Conservation (phyloP, 1,284 basidiomycete genomes). For the Ceratobasidium sp. region DNA sequence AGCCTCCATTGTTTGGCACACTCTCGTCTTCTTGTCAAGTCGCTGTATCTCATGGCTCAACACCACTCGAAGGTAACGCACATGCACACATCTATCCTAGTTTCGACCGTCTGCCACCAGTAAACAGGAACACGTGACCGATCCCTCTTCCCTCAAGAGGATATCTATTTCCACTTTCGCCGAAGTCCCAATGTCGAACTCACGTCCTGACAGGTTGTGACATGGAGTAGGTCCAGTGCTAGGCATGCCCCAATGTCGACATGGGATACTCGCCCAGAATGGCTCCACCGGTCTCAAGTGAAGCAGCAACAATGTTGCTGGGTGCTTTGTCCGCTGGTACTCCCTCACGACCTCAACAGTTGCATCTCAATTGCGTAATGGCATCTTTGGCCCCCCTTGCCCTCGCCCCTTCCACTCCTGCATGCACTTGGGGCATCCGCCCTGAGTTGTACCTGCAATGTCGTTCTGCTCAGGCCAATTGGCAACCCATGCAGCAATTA, state of each 20-base stretch:
- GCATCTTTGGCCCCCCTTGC: background rate
- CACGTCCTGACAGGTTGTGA: no score
- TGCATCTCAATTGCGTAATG: background rate
- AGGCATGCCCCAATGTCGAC: background rate
- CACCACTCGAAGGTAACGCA: no score
- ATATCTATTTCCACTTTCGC: no score
- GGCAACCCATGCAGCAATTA: slow-evolving; percentile 9
- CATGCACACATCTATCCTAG: no score
- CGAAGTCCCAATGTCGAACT: no score
- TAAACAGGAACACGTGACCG: no score
- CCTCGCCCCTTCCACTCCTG: background rate
- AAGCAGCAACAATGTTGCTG: background rate
- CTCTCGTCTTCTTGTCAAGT: no score
- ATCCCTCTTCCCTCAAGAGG: no score
- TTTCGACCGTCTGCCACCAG: no score
- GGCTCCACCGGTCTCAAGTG: background rate
- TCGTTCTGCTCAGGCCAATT: slow-evolving; percentile 23
- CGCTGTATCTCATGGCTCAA: no score
- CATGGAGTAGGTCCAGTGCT: background rate
- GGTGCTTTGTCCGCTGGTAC: background rate
- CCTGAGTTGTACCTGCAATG: slow-evolving; percentile 6
- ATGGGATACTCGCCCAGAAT: slow-evolving; percentile 22
- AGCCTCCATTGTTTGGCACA: no score
- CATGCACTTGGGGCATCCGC: slow-evolving; percentile 13
- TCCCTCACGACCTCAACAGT: no score